Evolutionary conservation across 495 filamentous ascomycete species (phyloP).

Genomic region (Tetracladium setigerum): DNA sequence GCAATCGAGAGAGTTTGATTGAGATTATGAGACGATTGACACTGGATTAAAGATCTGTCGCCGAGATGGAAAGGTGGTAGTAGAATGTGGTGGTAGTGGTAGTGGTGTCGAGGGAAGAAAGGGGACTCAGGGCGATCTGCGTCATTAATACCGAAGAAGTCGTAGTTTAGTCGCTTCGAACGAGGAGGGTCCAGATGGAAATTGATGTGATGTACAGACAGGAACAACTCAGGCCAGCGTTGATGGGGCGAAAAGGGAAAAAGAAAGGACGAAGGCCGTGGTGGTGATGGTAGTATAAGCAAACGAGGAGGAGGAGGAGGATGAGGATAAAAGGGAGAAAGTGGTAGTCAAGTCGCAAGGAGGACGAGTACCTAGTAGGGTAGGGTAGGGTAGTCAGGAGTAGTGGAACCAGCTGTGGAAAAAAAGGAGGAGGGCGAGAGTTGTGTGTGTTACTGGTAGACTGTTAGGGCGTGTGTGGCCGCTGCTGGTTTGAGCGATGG

Average conservation of each 20-base stretch:
- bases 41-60: conserved; percentile 17
- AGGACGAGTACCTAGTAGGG: conserved; percentile 2
- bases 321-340: conserved; percentile 12
- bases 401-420: too few species aligned
- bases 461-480: too few species aligned
- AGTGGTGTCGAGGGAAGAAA: conserved; percentile 1
- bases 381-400: too few species aligned
- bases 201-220: conserved; percentile 20
- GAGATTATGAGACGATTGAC: conserved; percentile 11
- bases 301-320: conserved; percentile 17
- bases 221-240: conserved; percentile 24
- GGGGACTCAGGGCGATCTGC: conserved; percentile 11
- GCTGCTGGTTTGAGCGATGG: too few species aligned
- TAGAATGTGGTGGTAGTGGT: background rate
- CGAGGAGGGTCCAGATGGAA: conserved; percentile 15
- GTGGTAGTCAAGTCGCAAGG: conserved; percentile 6
- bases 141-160: conserved; percentile 50
- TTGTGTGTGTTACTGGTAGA: too few species aligned
- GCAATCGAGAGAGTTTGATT: conserved; percentile 3
- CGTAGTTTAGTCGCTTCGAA: conserved; percentile 18
- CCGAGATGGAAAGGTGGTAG: background rate
- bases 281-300: conserved; percentile 25
- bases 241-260: conserved; percentile 22
- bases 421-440: too few species aligned
- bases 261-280: conserved; percentile 28